phyloP scores from a whole-genome alignment of 306 rosid genomes.

The Cicer pinnatifidum region DNA sequence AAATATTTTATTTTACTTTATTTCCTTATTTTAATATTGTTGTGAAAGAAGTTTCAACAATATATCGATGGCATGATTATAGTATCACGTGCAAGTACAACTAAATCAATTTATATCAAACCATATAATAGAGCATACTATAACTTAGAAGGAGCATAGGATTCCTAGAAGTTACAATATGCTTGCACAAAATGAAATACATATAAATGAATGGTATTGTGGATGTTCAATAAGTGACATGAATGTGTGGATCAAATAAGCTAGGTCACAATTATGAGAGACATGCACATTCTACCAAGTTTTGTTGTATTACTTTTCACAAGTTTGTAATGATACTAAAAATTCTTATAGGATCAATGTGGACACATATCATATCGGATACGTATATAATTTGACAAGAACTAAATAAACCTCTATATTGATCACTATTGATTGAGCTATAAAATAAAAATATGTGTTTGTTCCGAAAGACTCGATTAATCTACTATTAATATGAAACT shows the following conservation, averaged over 20 bases:
- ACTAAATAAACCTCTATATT: no score
- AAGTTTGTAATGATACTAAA: not conserved
- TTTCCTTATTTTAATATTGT: not conserved
- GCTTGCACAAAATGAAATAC: not conserved
- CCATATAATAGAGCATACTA: conserved; percentile 30
- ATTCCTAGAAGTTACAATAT: conserved; percentile 32
- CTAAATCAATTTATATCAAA: not conserved
- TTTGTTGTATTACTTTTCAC: conserved; percentile 17
- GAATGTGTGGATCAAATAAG: conserved; percentile 49
- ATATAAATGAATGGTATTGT: conserved; percentile 25
- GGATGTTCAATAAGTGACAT: conserved; percentile 43
- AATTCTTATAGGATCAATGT: no score
- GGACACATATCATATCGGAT: no score
- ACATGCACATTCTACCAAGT: conserved; percentile 42
- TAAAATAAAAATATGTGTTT: no score
- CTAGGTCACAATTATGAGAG: conserved; percentile 45
- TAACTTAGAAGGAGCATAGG: conserved; percentile 43
- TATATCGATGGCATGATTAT: not conserved
- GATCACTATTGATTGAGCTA: no score
- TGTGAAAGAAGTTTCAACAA: not conserved
- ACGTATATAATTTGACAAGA: no score
- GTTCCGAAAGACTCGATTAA: no score
- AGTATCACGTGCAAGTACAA: conserved; percentile 36
- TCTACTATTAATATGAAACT: no score
- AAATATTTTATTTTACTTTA: not conserved